phyloP scores from a whole-genome alignment of 805 yeast genomes.

The Trichomonascus vanleenenianus region DNA sequence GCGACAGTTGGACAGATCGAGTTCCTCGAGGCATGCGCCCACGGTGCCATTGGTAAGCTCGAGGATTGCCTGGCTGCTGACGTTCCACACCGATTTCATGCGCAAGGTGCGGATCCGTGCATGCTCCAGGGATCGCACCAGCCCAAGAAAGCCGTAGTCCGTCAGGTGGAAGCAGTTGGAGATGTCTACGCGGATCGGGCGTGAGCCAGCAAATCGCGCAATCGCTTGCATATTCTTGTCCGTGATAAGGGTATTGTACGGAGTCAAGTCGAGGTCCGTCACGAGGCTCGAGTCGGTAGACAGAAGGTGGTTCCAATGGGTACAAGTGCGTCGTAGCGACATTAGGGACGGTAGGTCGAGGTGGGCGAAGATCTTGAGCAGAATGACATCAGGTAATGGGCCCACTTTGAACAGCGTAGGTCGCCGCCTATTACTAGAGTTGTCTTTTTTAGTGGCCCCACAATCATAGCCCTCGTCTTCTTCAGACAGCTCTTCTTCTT shows the following conservation, averaged over 20 bases:
- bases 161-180: slow-evolving; percentile 73
- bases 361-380: slow-evolving; percentile 45
- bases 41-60: slow-evolving; percentile 61
- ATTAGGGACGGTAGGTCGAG: slow-evolving; percentile 52
- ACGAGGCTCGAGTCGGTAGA: slow-evolving; percentile 49
- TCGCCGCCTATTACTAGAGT: slow-evolving; percentile 31
- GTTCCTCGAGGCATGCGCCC: slow-evolving; percentile 48
- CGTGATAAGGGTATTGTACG: slow-evolving; percentile 53
- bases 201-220: slow-evolving; percentile 61
- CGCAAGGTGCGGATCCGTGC: slow-evolving; percentile 48
- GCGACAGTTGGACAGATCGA: slow-evolving; percentile 66
- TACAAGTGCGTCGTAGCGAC: slow-evolving; percentile 50
- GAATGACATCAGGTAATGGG: slow-evolving; percentile 53
- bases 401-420: slow-evolving; percentile 52
- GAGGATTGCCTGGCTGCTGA: slow-evolving; percentile 76
- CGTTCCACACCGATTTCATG: slow-evolving; percentile 70
- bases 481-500: too few relatives aligned
- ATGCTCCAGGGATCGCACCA: slow-evolving; percentile 65
- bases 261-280: slow-evolving; percentile 46
- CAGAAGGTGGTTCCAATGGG: slow-evolving; percentile 61
- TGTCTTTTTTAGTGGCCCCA: not conserved
- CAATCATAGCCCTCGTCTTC: too few relatives aligned
- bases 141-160: slow-evolving; percentile 63
- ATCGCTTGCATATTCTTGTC: slow-evolving; percentile 52
- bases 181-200: slow-evolving; percentile 54